phyloP scores from a whole-genome alignment of 2,329 filamentous ascomycete species.

The Cladosporium velox region DNA sequence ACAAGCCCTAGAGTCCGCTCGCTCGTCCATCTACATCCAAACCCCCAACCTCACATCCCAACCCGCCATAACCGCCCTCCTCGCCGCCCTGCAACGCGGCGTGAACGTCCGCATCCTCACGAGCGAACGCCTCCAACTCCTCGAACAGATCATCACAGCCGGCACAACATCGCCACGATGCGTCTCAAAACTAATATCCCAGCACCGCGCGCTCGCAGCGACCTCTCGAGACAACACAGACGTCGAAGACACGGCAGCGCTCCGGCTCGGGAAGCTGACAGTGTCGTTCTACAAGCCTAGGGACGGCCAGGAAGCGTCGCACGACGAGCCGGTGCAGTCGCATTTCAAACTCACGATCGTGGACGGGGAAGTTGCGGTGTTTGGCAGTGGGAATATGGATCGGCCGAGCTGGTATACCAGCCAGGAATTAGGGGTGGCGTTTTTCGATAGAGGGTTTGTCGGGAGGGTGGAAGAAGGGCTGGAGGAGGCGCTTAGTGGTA shows the following conservation, averaged over 20 bases:
- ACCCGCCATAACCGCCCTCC: conserved; percentile 62
- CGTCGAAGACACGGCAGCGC: conserved; percentile 48
- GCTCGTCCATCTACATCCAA: conserved; percentile 64
- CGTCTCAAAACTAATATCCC: conserved; percentile 59
- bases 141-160: conserved; percentile 79
- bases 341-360: conserved; percentile 78
- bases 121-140: conserved; percentile 45
- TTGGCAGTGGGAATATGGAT: conserved; percentile 84
- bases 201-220: conserved; percentile 46
- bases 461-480: conserved; percentile 24
- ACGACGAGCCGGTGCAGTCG: conserved; percentile 63
- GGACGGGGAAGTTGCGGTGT: conserved; percentile 65
- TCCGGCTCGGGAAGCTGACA: conserved; percentile 52
- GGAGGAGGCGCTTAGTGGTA: conserved; percentile 25
- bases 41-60: conserved; percentile 76
- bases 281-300: conserved; percentile 60
- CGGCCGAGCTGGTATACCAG: conserved; percentile 84
- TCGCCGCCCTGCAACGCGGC: conserved; percentile 64
- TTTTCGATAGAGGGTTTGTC: conserved; percentile 49
- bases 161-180: conserved; percentile 71
- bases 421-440: conserved; percentile 73
- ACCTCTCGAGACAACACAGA: conserved; percentile 28
- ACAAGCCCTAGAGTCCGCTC: conserved; percentile 60
- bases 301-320: conserved; percentile 28
- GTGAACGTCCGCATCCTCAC: conserved; percentile 59